Conservation (phyloP, 2,329 filamentous ascomycete species). For the Talaromyces albobiverticillius region DNA sequence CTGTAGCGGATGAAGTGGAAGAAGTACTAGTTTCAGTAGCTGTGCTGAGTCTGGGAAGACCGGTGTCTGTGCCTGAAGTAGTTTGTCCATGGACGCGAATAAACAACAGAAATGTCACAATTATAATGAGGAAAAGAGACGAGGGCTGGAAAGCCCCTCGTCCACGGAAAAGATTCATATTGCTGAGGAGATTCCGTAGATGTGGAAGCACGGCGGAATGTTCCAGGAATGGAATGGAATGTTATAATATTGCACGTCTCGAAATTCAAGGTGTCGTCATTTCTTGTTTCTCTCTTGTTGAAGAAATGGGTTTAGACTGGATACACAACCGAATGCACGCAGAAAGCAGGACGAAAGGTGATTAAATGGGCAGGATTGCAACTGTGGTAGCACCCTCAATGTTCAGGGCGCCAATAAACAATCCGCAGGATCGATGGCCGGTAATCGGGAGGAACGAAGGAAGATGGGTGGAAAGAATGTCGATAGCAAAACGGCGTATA, state of each 20-base stretch:
- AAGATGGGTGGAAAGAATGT: neutral
- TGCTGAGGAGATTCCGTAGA: neutral
- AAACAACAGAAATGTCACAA: conserved; percentile 5
- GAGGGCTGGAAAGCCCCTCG: neutral
- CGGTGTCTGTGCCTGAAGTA: conserved; percentile 6
- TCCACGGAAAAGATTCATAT: conserved; percentile 7
- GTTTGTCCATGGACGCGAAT: conserved; percentile 7
- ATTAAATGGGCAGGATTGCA: neutral
- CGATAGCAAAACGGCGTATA: neutral
- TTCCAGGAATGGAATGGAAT: conserved; percentile 12
- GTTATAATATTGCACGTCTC: conserved; percentile 2
- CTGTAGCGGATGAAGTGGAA: conserved; percentile 19
- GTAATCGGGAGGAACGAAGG: neutral
- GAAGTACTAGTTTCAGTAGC: neutral
- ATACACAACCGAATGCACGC: neutral
- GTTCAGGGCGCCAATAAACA: conserved; percentile 1
- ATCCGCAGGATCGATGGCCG: conserved; percentile 3
- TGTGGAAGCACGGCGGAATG: conserved; percentile 3
- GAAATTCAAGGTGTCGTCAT: conserved; percentile 1
- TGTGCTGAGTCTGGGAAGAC: conserved; percentile 10
- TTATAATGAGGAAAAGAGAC: neutral
- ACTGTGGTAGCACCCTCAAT: neutral
- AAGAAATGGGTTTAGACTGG: neutral
- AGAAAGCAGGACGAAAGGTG: neutral
- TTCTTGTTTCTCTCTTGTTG: neutral